Evolutionary conservation across 2,329 filamentous ascomycete genomes (phyloP).

Genomic region (Pyricularia pennisetigena): DNA sequence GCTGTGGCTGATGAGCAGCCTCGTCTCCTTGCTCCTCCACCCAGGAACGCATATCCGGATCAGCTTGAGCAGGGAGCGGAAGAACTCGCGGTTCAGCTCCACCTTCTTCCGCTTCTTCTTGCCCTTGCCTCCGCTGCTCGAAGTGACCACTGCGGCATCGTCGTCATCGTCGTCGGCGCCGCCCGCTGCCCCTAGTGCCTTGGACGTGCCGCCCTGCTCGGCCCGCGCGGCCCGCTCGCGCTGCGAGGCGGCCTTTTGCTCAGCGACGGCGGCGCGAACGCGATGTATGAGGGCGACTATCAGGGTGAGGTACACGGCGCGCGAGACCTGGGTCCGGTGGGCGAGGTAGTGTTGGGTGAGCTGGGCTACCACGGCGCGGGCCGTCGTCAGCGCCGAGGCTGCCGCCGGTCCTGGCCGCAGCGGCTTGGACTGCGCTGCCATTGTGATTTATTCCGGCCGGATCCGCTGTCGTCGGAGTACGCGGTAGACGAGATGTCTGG

Average conservation of each 20-base stretch:
- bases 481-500: background rate
- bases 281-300: slow-evolving; percentile 75
- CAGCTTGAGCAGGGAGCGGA: slow-evolving; percentile 65
- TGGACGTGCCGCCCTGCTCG: slow-evolving; percentile 28
- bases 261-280: slow-evolving; percentile 80
- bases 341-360: slow-evolving; percentile 65
- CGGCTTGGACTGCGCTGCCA: slow-evolving; percentile 58
- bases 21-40: slow-evolving; percentile 79
- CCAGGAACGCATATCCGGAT: slow-evolving; percentile 83
- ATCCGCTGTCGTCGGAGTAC: background rate
- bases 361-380: slow-evolving; percentile 55
- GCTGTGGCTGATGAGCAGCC: slow-evolving; percentile 81
- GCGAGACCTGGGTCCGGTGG: slow-evolving; percentile 74
- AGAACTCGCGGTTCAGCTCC: slow-evolving; percentile 79
- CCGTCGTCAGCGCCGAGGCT: slow-evolving; percentile 44
- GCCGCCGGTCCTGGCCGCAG: slow-evolving; percentile 40
- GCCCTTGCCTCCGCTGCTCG: slow-evolving; percentile 7
- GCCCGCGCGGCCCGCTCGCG: slow-evolving; percentile 51
- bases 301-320: slow-evolving; percentile 73
- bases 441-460: background rate
- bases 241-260: slow-evolving; percentile 77
- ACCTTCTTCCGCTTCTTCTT: slow-evolving; percentile 61
- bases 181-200: slow-evolving; percentile 22
- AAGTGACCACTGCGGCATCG: slow-evolving; percentile 15
- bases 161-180: slow-evolving; percentile 20